Evolutionary conservation across 371 early-diverging fungal species (phyloP).

Genomic region (Haplosporangium sp.): DNA sequence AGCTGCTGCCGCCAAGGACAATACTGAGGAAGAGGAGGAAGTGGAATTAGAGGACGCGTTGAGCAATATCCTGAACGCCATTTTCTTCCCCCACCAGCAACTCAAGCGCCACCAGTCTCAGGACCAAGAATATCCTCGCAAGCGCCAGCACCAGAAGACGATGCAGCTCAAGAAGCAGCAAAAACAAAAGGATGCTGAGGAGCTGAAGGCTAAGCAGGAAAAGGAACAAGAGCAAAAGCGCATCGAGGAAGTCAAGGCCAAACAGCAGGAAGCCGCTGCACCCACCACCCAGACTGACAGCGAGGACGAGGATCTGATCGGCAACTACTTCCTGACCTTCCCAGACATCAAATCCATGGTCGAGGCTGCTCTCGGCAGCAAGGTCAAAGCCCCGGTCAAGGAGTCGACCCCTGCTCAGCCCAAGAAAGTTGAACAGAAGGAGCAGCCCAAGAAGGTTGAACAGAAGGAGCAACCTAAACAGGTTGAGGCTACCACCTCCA

Average conservation of each 20-base stretch:
- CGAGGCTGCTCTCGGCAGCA: conserved; percentile 36
- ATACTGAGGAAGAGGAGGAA: conserved; percentile 13
- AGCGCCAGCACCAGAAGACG: conserved; percentile 25
- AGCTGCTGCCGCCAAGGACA: background rate
- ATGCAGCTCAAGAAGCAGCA: conserved; percentile 7
- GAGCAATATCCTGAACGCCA: conserved; percentile 19
- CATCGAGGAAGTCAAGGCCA: conserved; percentile 5
- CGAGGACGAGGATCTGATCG: conserved; percentile 34
- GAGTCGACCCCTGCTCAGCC: background rate
- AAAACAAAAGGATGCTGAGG: conserved; percentile 10
- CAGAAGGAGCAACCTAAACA: conserved; percentile 1
- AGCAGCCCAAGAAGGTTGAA: background rate
- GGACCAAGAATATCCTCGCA: conserved; percentile 30
- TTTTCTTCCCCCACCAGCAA: conserved; percentile 36
- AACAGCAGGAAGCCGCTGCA: conserved; percentile 3
- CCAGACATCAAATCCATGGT: conserved; percentile 42
- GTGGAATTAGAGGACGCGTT: conserved; percentile 9
- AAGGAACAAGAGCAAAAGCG: background rate
- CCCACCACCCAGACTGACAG: background rate
- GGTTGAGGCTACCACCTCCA: background rate
- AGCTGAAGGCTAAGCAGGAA: conserved; percentile 1
- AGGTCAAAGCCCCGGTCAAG: conserved; percentile 12
- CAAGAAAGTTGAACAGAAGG: background rate
- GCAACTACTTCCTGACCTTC: conserved; percentile 34
- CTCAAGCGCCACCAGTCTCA: conserved; percentile 37